Percentiles rank a stretch among this genome's conserved stretches.
These are phyloP conservation scores for Iris macrosiphon DNA, from an alignment of 106 monocot genomes.

Conservation along the genomic window DNA sequence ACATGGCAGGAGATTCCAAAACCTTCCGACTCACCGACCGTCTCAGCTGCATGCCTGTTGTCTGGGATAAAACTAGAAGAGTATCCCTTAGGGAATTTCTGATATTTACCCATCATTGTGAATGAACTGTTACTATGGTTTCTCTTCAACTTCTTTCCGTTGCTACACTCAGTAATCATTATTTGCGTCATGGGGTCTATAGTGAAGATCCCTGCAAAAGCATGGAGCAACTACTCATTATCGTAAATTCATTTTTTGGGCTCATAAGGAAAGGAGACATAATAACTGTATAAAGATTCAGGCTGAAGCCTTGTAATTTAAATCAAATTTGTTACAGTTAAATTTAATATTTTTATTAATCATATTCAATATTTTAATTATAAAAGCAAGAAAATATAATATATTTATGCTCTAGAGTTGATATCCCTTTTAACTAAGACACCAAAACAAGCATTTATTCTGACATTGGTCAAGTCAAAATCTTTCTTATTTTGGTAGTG, in stretches of 20 bases:
- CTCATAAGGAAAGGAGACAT: no score
- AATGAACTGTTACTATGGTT: slow-evolving; percentile 11
- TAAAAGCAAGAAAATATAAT: no score
- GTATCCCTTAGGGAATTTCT: slow-evolving; percentile 27
- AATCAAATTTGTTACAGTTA: no score
- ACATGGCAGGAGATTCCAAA: slow-evolving; percentile 47
- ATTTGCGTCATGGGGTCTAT: slow-evolving; percentile 14
- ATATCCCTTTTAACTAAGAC: no score
- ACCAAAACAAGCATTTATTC: no score
- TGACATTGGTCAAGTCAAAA: no score
- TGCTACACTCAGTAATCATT: slow-evolving; percentile 24
- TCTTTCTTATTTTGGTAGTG: no score
- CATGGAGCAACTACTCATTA: neutral
- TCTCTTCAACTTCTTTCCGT: slow-evolving; percentile 14
- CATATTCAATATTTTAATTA: no score
- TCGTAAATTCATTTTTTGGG: neutral
- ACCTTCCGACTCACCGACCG: slow-evolving; percentile 70
- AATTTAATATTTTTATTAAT: no score
- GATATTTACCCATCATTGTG: slow-evolving; percentile 37
- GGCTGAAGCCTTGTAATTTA: no score
- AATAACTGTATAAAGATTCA: no score
- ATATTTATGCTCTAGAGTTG: no score
- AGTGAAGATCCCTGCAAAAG: neutral
- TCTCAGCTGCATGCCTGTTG: slow-evolving; percentile 64
- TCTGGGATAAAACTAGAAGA: slow-evolving; percentile 45